Evolutionary conservation across 805 yeast genomes (phyloP).

Genomic region (Metschnikowia koreensis): DNA sequence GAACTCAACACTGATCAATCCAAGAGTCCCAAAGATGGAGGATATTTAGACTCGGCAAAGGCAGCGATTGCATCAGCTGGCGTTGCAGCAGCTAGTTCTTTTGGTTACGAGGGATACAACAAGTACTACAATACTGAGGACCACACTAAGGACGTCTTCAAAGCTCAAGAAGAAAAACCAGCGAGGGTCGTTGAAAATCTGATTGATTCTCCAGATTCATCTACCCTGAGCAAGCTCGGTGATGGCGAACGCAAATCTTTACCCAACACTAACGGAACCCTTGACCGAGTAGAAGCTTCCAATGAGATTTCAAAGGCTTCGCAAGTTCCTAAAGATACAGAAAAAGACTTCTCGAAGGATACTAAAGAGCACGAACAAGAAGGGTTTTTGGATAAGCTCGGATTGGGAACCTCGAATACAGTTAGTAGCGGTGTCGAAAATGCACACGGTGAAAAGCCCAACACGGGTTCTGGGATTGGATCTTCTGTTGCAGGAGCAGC

Average conservation of each 20-base stretch:
- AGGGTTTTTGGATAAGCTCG: slow-evolving; percentile 13
- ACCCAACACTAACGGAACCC: too few species aligned
- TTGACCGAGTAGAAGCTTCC: too few species aligned
- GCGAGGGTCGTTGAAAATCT: neutral
- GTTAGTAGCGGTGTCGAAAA: neutral
- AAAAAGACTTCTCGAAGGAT: neutral
- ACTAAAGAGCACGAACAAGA: slow-evolving; percentile 2
- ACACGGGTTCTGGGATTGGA: slow-evolving; percentile 3
- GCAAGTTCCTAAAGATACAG: neutral
- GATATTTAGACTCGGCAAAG: slow-evolving; percentile 15
- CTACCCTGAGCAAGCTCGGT: neutral
- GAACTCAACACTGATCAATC: neutral
- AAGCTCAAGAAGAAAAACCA: neutral
- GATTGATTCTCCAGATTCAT: neutral
- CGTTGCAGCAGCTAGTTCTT: slow-evolving; percentile 22
- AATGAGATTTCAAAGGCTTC: too few species aligned
- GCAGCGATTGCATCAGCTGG: slow-evolving; percentile 21
- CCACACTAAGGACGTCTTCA: slow-evolving; percentile 4
- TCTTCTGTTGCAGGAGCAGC: slow-evolving; percentile 20
- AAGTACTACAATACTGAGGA: slow-evolving; percentile 12
- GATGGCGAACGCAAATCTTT: neutral
- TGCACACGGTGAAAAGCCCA: neutral
- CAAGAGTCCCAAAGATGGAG: neutral
- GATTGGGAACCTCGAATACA: slow-evolving; percentile 3
- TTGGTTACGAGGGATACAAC: slow-evolving; percentile 21